phyloP scores from a whole-genome alignment of 2,329 filamentous ascomycete genomes.

The Clarireedia monteithiana region DNA sequence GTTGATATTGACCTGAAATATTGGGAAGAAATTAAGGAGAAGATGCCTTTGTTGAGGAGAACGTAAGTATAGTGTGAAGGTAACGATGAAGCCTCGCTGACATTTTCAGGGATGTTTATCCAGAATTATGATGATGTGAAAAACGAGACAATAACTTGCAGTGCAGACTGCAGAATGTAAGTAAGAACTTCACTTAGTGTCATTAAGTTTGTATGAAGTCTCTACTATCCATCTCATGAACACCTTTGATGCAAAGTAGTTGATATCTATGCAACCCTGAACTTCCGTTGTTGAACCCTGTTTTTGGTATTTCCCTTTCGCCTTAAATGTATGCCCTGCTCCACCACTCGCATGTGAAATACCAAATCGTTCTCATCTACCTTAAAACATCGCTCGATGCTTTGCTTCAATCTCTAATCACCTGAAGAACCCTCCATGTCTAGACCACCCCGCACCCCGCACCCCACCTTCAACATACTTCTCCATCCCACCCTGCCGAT shows the following conservation, averaged over 20 bases:
- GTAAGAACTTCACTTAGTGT: neutral
- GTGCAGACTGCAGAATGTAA: neutral
- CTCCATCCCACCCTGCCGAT: neutral
- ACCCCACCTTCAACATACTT: neutral
- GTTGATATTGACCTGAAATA: conserved; percentile 47
- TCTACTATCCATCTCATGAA: conserved; percentile 11
- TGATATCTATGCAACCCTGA: conserved; percentile 22
- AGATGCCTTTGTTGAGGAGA: conserved; percentile 50
- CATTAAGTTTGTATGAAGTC: neutral
- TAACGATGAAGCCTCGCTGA: neutral
- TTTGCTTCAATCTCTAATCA: neutral
- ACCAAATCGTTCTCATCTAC: neutral
- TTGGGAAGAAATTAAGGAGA: conserved; percentile 42
- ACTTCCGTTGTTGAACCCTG: conserved; percentile 21
- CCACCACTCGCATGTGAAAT: neutral
- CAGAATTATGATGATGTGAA: conserved; percentile 4
- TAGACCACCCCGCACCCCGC: neutral
- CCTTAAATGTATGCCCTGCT: neutral
- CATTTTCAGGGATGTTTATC: conserved; percentile 19
- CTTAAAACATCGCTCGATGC: neutral
- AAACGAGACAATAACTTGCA: neutral
- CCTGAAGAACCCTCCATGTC: neutral
- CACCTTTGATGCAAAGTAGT: conserved; percentile 23
- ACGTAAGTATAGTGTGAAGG: conserved; percentile 18
- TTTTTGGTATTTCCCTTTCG: conserved; percentile 10